Evolutionary conservation across 257 asterid genomes (phyloP).

Genomic region (Lycium ferocissimum): DNA sequence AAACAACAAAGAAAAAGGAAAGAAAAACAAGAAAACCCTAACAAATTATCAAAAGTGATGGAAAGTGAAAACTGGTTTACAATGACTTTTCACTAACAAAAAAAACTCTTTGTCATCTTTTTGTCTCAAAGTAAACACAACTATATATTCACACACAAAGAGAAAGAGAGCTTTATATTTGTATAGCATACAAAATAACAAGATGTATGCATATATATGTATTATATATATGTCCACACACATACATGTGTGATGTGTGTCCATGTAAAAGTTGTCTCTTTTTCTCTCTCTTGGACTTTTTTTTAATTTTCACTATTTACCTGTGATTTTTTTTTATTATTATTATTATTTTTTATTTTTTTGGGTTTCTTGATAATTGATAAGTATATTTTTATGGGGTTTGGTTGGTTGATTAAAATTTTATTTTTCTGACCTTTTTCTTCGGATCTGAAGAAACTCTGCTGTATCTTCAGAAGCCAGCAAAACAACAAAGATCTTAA

Average conservation of each 20-base stretch:
- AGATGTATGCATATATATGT: constrained; percentile 28
- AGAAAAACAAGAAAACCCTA: constrained; percentile 15
- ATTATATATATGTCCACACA: not conserved
- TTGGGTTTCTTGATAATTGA: not conserved
- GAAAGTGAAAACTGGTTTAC: constrained; percentile 28
- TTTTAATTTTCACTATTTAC: not conserved
- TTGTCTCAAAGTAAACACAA: constrained; percentile 43
- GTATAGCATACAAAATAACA: not conserved
- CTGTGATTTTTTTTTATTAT: too few relatives aligned
- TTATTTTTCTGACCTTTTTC: constrained; percentile 59
- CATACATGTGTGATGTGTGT: not conserved
- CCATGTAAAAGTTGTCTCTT: not conserved
- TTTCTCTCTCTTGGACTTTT: not conserved
- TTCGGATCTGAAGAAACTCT: constrained; percentile 87
- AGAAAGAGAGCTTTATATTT: constrained; percentile 26
- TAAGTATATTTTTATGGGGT: not conserved
- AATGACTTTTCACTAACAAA: constrained; percentile 35
- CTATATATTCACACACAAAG: constrained; percentile 8
- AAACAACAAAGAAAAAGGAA: not conserved
- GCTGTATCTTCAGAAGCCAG: constrained; percentile 63
- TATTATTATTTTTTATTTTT: not conserved
- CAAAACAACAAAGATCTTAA: constrained; percentile 71
- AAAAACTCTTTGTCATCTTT: constrained; percentile 48
- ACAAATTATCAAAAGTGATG: constrained; percentile 22
- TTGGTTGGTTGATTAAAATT: constrained; percentile 29